A percentile compares a stretch with the other conserved stretches of the same genome.
phyloP scores from a whole-genome alignment of 2,329 filamentous ascomycete species.

The Xylaria sp. region DNA sequence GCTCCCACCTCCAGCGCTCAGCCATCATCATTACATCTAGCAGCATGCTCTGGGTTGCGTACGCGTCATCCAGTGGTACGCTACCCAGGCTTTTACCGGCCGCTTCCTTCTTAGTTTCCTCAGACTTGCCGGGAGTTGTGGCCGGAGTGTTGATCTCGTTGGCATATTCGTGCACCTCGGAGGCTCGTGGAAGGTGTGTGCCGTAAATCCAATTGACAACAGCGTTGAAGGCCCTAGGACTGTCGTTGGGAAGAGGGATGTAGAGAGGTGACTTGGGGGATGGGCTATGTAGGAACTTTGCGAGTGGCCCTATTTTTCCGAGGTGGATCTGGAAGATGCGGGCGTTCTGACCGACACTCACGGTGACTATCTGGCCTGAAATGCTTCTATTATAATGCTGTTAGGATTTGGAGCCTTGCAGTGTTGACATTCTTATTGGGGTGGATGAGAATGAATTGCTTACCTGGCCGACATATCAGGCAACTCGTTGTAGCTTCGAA shows the following conservation, averaged over 20 bases:
- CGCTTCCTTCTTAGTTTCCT: neutral
- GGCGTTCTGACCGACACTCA: neutral
- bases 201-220: constrained; percentile 21
- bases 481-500: constrained; percentile 10
- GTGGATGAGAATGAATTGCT: neutral
- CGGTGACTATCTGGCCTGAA: neutral
- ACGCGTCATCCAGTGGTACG: neutral
- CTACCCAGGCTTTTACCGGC: neutral
- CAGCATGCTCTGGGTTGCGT: constrained; percentile 14
- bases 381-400: neutral
- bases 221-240: constrained; percentile 2
- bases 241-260: constrained; percentile 14
- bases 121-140: neutral
- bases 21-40: constrained; percentile 24
- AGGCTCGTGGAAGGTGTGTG: constrained; percentile 12
- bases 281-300: neutral
- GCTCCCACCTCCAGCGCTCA: constrained; percentile 12
- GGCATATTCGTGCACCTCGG: neutral
- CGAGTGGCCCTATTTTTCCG: constrained; percentile 6
- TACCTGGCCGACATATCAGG: constrained; percentile 22
- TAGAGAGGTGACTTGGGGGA: neutral
- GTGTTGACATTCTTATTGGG: no score
- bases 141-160: neutral
- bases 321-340: constrained; percentile 12
- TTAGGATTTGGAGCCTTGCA: neutral